Base-by-base conservation (phyloP, 768 basidiomycete species). In the Pulveroboletus sp. region DNA sequence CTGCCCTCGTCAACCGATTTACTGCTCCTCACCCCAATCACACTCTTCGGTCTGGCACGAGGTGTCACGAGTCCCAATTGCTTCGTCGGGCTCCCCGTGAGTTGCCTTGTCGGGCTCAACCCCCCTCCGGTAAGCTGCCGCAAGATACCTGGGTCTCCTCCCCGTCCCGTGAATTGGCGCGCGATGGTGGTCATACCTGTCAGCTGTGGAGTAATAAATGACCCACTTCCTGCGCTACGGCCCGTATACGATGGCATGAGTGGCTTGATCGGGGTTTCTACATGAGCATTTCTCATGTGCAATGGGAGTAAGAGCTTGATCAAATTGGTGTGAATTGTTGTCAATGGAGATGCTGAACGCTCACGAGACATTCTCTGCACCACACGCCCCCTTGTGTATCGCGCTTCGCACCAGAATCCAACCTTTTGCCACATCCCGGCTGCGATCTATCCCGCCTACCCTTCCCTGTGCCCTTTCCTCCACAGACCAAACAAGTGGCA, bases 341-440 rank as follows among this genome's bases (percentile, higher is more conserved):
- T 28, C 27, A 41, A 14, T 38, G 18, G 32, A 37, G 46, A 35
- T 9, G 31, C 24, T 10, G 39, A 39, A 36, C 31, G 71, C 81
- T 70, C 56, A 91, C 89, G 61, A 83, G 71, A 65, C 90, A 93
- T 67, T 90, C 89, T 58, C 88, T 76, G 67, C 90, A 93, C 86
- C 88, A 92, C 27, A 90, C 79, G 11, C 79, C 77, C 0, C 84
- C 84, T 33, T 83, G 79, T 9, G 67, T 71, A 59, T 85, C 87
- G 30, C 72, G 76, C 68, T 86, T 91, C 11, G 90, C 90, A 24
- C 83, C 88, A 56, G 87, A 89, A 62, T 93, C 90, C 13, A 92
- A 67, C 55, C 76, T 81, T 71, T 93, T 93, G 9, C 88, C 85
- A 57, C 90, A 93, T 8, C 89, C 89, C 8, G 87, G 82, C 53